phyloP scores from a whole-genome alignment of 306 rosid species.

The Ormosia emarginata region DNA sequence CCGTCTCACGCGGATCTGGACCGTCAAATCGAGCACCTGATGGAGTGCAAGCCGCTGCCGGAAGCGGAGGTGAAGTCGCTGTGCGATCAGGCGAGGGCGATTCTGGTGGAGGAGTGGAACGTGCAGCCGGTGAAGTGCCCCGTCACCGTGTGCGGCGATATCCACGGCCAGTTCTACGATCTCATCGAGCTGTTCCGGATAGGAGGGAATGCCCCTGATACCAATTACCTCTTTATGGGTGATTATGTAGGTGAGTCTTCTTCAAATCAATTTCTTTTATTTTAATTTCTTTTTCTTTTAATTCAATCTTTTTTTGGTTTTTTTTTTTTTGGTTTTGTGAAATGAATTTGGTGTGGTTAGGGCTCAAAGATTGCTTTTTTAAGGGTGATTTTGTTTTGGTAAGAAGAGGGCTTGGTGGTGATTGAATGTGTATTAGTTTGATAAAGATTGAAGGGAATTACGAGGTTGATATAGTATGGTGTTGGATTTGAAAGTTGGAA shows the following conservation, averaged over 20 bases:
- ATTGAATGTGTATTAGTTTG: neutral
- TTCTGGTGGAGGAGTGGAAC: slow-evolving; percentile 96
- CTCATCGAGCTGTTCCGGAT: slow-evolving; percentile 91
- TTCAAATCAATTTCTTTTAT: neutral
- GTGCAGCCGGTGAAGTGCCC: slow-evolving; percentile 99
- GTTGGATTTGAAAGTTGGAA: neutral
- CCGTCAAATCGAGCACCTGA: slow-evolving; percentile 62
- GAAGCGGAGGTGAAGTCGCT: slow-evolving; percentile 56
- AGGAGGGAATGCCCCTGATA: slow-evolving; percentile 89
- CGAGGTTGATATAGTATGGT: neutral
- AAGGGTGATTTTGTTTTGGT: neutral
- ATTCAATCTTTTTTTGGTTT: neutral
- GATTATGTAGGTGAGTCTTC: slow-evolving; percentile 82
- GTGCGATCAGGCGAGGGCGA: slow-evolving; percentile 72
- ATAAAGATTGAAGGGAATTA: neutral
- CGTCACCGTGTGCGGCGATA: slow-evolving; percentile 94
- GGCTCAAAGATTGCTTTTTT: neutral
- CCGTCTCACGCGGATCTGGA: slow-evolving; percentile 68
- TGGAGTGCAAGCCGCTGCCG: slow-evolving; percentile 57
- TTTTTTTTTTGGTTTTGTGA: neutral
- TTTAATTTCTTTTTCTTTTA: too few species aligned
- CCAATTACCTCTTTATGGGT: slow-evolving; percentile 98
- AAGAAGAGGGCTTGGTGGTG: neutral
- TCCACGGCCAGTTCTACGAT: slow-evolving; percentile 97
- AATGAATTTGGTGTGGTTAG: neutral